phyloP scores from a whole-genome alignment of 768 basidiomycete genomes.

The Harrya chromipes region DNA sequence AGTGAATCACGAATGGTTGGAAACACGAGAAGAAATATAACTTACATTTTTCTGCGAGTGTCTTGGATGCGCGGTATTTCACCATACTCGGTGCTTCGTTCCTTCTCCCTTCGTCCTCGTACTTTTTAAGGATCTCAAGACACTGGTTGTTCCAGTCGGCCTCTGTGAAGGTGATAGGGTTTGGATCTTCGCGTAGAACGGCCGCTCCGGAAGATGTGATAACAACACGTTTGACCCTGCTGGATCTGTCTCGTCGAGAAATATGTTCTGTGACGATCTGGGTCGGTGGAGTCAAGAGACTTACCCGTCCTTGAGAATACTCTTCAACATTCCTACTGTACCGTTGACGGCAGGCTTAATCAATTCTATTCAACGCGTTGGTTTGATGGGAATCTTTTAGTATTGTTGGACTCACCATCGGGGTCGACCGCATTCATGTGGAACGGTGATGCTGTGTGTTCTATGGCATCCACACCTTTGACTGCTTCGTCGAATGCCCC shows the following conservation, averaged over 20 bases:
- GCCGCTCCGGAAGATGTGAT: conserved; percentile 63
- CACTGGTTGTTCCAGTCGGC: conserved; percentile 57
- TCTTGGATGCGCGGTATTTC: conserved; percentile 63
- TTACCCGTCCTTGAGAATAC: conserved; percentile 53
- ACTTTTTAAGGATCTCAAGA: conserved; percentile 38
- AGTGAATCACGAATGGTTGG: neutral
- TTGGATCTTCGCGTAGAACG: conserved; percentile 32
- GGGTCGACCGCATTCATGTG: conserved; percentile 45
- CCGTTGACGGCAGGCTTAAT: conserved; percentile 72
- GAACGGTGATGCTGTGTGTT: conserved; percentile 67
- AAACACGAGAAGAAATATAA: neutral
- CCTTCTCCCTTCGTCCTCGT: conserved; percentile 45
- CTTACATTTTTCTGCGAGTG: conserved; percentile 57
- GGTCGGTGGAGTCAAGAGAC: neutral
- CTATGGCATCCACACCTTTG: conserved; percentile 69
- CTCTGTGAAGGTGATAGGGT: conserved; percentile 39
- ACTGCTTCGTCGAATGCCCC: conserved; percentile 80
- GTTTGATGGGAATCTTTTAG: neutral
- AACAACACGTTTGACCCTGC: conserved; percentile 61
- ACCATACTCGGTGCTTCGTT: conserved; percentile 31
- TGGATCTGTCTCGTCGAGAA: conserved; percentile 24
- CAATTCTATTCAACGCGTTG: conserved; percentile 40
- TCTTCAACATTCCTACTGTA: conserved; percentile 59
- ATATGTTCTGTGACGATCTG: no score
- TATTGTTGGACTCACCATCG: conserved; percentile 22